Percentiles rank a stretch among this genome's conserved stretches.
These are phyloP conservation scores for Boletus eberwhitei DNA, from an alignment of 768 basidiomycete species.

Conservation along the genomic window DNA sequence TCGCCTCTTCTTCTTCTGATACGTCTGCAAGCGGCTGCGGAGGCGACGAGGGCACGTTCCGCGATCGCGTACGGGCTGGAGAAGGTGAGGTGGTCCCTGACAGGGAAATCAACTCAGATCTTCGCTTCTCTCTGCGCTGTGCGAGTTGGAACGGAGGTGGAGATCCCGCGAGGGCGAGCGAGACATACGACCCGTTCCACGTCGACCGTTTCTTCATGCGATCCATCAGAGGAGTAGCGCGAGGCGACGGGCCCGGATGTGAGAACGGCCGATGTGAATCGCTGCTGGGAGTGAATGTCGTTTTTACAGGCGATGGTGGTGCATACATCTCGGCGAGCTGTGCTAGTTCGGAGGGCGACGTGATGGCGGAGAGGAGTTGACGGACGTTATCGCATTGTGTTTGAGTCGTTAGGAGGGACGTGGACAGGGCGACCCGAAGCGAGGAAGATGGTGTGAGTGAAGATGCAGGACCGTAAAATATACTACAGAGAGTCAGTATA, in stretches of 20 bases:
- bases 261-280: conserved; percentile 45
- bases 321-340: conserved; percentile 89
- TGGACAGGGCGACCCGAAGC: conserved; percentile 68
- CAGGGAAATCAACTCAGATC: conserved; percentile 52
- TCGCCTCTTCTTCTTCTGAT: conserved; percentile 39
- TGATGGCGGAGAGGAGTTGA: conserved; percentile 72
- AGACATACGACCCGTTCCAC: conserved; percentile 69
- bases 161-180: conserved; percentile 46
- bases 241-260: conserved; percentile 32
- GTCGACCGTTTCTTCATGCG: conserved; percentile 57
- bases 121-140: conserved; percentile 49
- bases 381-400: conserved; percentile 81
- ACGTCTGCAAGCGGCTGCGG: conserved; percentile 33
- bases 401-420: conserved; percentile 72
- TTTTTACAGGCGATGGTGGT: conserved; percentile 58
- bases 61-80: conserved; percentile 26
- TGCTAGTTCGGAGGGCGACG: conserved; percentile 65
- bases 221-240: conserved; percentile 12
- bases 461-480: conserved; percentile 41
- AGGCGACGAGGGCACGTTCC: conserved; percentile 42
- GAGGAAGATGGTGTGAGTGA: conserved; percentile 29
- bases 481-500: conserved; percentile 19
- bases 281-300: conserved; percentile 22
- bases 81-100: conserved; percentile 33
- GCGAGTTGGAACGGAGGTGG: conserved; percentile 40